Evolutionary conservation across 148 eudicot genomes (phyloP).

Genomic region (Mesembryanthemum crystallinum): DNA sequence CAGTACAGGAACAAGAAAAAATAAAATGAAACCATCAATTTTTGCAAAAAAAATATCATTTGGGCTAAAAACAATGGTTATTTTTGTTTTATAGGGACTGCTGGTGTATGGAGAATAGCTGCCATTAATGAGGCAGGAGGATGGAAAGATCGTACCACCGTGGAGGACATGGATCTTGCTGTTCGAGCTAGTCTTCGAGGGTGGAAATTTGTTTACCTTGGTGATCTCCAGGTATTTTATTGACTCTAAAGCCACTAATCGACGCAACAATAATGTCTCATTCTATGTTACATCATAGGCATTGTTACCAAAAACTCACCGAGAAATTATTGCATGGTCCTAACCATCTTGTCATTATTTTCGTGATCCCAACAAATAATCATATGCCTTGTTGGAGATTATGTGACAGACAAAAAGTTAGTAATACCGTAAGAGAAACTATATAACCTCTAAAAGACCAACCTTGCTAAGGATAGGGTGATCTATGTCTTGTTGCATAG

Average conservation of each 20-base stretch:
- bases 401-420: too few relatives aligned
- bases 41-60: neutral
- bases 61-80: neutral
- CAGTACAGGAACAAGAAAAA: neutral
- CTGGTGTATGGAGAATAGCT: conserved; percentile 94
- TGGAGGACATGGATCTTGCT: conserved; percentile 97
- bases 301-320: too few relatives aligned
- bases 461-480: too few relatives aligned
- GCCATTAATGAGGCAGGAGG: conserved; percentile 97
- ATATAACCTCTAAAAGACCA: neutral
- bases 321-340: too few relatives aligned
- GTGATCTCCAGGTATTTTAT: conserved; percentile 75
- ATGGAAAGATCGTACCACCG: conserved; percentile 95
- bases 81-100: conserved; percentile 53
- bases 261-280: too few relatives aligned
- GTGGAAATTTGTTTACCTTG: conserved; percentile 89
- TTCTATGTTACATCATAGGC: too few relatives aligned
- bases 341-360: too few relatives aligned
- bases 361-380: too few relatives aligned
- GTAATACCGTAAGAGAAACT: too few relatives aligned
- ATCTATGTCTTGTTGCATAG: too few relatives aligned
- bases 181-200: conserved; percentile 92
- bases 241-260: neutral
- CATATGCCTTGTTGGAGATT: too few relatives aligned
- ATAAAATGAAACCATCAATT: neutral